Evolutionary conservation across 2,329 filamentous ascomycete genomes (phyloP).

Genomic region (Pseudohalonectria lignicola): DNA sequence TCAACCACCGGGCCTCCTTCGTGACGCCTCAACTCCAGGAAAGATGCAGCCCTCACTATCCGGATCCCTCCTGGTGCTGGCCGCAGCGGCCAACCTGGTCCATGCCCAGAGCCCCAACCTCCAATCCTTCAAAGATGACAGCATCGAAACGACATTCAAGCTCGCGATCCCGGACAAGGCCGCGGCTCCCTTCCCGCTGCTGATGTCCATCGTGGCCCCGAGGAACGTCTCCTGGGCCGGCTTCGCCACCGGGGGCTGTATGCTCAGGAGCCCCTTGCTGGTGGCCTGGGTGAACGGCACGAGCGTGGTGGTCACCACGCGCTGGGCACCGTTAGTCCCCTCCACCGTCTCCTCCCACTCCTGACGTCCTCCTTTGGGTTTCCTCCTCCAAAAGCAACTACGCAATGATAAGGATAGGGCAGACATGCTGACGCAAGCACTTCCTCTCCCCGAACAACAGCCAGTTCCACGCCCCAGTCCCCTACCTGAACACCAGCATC

Average conservation of each 20-base stretch:
- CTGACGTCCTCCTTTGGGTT: not conserved
- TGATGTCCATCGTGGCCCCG: not conserved
- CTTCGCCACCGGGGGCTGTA: not conserved
- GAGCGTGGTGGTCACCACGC: not conserved
- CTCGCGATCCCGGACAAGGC: not conserved
- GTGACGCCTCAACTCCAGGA: too few species aligned
- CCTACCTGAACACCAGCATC: constrained; percentile 3
- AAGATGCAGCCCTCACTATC: too few species aligned
- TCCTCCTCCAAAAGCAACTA: not conserved
- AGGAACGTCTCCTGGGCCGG: not conserved
- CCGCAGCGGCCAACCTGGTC: too few species aligned
- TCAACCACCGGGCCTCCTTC: too few species aligned
- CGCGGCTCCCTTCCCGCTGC: not conserved
- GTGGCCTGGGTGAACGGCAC: not conserved
- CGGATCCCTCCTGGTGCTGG: too few species aligned
- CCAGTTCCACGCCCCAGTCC: not conserved
- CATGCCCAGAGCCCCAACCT: not conserved
- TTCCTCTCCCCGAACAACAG: too few species aligned
- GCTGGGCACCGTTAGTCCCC: not conserved
- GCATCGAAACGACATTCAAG: not conserved
- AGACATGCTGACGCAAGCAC: too few species aligned
- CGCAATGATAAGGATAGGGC: too few species aligned
- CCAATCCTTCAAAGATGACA: not conserved
- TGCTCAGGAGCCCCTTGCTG: not conserved
- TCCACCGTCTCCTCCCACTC: not conserved